Evolutionary conservation across 305 asterid genomes (phyloP), one percentile per base, ranked within the genome.

Genomic region (Vinca major): DNA sequence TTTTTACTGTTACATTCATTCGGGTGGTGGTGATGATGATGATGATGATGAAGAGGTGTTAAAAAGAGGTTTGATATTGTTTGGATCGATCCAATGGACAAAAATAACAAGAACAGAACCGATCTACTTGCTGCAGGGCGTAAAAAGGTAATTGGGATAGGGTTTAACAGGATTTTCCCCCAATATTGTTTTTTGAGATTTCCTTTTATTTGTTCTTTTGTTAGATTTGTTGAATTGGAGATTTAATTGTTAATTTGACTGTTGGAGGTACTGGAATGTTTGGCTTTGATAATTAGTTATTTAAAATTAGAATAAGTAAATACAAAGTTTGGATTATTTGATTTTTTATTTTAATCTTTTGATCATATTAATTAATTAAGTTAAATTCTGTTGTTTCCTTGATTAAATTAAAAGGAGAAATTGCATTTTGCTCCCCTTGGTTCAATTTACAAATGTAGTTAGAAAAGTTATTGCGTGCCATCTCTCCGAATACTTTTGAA

Each of bases 121-220:
- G 99, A 93, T 83, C 86, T 93, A 78, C 90, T 89, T 50, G 94
- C 94, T 56, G 95, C 95, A 17, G 99, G 99, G 67, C 92, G 96
- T 75, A 84, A 90, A 76, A 93, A 81, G 97, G 98, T 92, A 68
- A 60, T n/a, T 4, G 61, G 48, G 36, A 11, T 21, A 20, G 68
- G 68, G 55, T 64, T 43, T 64, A 20, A 45, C 20, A 14, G 9
- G 33, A 1, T 4, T 57, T 57, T 36, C 6, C 0, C n/a, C 7
- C 14, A 2, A 4, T 14, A 0, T 37, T 5, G 5, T 16, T 61
- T 7, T 12, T 3, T 26, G 0, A 56, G 12, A 5, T 57, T 39
- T 1, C 1, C 1, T 16, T 16, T 0, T 60, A 17, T 37, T 37
- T 39, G 3, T 61, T 61, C 11, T 7, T 39, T 37, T 37, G 47